A percentile compares a stretch with the other conserved stretches of the same genome.
These are phyloP conservation scores for Sindora glabra DNA, from an alignment of 306 rosid genomes.

Conservation along the genomic window DNA sequence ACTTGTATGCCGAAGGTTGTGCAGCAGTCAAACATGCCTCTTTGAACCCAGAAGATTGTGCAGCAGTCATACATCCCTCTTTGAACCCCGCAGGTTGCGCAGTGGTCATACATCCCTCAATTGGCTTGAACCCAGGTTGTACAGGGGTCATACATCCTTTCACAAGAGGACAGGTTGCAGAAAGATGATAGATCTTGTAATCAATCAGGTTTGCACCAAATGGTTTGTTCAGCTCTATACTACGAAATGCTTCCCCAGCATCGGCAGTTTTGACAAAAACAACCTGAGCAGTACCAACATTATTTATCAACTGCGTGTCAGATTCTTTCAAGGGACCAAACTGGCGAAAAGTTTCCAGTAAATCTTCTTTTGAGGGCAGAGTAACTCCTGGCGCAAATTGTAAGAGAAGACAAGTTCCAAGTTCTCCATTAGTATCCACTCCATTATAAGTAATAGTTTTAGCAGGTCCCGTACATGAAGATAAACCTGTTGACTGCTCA, in stretches of 20 bases:
- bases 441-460: conserved; percentile 13
- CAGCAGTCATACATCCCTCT: no score
- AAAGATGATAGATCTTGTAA: conserved; percentile 40
- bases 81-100: no score
- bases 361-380: conserved; percentile 62
- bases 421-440: conserved; percentile 27
- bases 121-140: conserved; percentile 3
- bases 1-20: no score
- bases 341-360: conserved; percentile 50
- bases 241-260: conserved; percentile 54
- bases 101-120: no score
- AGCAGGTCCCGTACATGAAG: conserved; percentile 11
- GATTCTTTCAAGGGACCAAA: conserved; percentile 75
- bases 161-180: conserved; percentile 15
- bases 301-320: conserved; percentile 42
- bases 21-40: no score
- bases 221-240: conserved; percentile 49
- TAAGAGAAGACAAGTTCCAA: conserved; percentile 51
- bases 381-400: conserved; percentile 46
- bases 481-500: conserved; percentile 11
- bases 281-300: conserved; percentile 41
- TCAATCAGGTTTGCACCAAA: conserved; percentile 42
- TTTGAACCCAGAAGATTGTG: no score
- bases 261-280: conserved; percentile 48
- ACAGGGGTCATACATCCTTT: conserved; percentile 2